A percentile compares a stretch with the other conserved stretches of the same genome.
Conservation (phyloP, 2,329 filamentous ascomycete genomes). For the Stachybotrys chartarum region DNA sequence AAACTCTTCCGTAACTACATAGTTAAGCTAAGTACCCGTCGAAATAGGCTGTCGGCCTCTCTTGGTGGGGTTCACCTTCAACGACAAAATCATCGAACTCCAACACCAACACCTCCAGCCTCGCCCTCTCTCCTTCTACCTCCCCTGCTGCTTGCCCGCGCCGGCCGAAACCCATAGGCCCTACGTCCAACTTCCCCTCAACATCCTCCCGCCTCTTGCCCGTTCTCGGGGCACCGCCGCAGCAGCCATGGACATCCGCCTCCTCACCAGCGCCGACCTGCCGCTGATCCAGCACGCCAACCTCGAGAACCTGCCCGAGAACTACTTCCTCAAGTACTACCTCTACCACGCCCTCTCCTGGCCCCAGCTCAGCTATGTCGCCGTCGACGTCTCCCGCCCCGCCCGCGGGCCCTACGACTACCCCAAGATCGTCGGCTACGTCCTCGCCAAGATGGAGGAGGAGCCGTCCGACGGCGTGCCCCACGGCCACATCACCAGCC, state of each 20-base stretch:
- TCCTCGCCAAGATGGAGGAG: constrained; percentile 99
- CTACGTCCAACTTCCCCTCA: not conserved
- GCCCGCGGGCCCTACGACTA: constrained; percentile 76
- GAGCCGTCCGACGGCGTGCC: constrained; percentile 84
- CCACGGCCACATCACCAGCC: constrained; percentile 92
- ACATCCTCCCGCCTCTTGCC: not conserved
- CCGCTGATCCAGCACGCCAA: constrained; percentile 96
- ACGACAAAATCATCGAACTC: not conserved
- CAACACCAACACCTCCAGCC: not conserved
- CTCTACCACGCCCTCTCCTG: constrained; percentile 97
- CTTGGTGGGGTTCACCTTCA: not conserved
- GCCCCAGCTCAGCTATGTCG: constrained; percentile 95
- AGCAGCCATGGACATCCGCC: constrained; percentile 76
- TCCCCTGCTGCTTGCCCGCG: not conserved
- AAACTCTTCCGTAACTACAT: too few relatives aligned
- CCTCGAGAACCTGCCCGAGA: constrained; percentile 97
- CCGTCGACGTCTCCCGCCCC: constrained; percentile 81
- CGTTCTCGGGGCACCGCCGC: not conserved
- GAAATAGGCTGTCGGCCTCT: not conserved
- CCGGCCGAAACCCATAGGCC: not conserved
- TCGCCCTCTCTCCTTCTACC: not conserved
- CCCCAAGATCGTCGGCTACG: constrained; percentile 96
- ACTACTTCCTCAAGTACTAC: constrained; percentile 99
- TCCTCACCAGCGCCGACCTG: constrained; percentile 76
- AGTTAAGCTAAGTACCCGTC: too few relatives aligned